Percentiles rank a stretch among this genome's conserved stretches.
phyloP scores from a whole-genome alignment of 1,284 basidiomycete genomes.

The Ceratorhiza oryzae-sativae region DNA sequence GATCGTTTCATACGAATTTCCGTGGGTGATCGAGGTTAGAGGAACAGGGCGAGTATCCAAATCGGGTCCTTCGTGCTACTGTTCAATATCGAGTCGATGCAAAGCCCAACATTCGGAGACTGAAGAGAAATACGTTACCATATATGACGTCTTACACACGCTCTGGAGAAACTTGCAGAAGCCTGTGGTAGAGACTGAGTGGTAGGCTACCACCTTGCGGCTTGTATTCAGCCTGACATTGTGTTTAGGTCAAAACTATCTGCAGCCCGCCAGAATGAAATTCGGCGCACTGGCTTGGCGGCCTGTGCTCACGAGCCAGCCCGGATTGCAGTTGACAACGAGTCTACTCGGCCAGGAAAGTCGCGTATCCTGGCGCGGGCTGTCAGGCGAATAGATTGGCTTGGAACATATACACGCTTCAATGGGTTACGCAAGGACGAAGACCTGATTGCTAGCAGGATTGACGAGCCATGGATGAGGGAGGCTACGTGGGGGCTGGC shows the following conservation, averaged over 20 bases:
- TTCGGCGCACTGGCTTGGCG: neutral
- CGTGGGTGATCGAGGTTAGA: slow-evolving; percentile 2
- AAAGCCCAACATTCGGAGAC: neutral
- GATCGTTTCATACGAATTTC: slow-evolving; percentile 22
- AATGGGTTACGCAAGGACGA: slow-evolving; percentile 9
- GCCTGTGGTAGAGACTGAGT: slow-evolving; percentile 4
- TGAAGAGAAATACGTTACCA: slow-evolving; percentile 5
- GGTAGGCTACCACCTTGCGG: neutral
- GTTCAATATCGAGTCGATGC: neutral
- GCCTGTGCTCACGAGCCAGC: slow-evolving; percentile 1
- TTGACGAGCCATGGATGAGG: slow-evolving; percentile 3
- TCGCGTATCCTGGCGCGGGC: neutral
- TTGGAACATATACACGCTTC: neutral
- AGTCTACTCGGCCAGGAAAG: neutral
- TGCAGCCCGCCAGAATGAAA: neutral
- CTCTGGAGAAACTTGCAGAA: slow-evolving; percentile 17
- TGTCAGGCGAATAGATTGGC: slow-evolving; percentile 19
- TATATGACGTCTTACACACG: slow-evolving; percentile 1
- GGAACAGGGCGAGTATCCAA: neutral
- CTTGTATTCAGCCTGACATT: neutral
- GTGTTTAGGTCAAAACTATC: neutral
- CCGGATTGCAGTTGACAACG: neutral
- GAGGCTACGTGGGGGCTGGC: slow-evolving; percentile 7
- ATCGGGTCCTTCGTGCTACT: neutral
- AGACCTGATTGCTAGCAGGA: neutral